These are phyloP conservation scores for Populus tremula DNA, from an alignment of 345 rosid species.

Conservation along the genomic window DNA sequence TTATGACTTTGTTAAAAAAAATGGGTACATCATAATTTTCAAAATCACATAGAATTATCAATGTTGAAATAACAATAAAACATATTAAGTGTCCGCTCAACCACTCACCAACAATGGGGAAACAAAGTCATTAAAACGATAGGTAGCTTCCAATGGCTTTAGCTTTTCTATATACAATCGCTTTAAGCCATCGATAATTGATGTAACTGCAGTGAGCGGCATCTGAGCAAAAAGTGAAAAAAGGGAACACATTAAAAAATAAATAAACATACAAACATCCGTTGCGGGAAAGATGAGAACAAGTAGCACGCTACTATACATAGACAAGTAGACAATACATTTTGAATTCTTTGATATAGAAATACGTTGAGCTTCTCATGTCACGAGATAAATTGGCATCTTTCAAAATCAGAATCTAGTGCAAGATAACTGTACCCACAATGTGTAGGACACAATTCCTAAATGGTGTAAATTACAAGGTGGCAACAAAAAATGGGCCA, in stretches of 20 bases:
- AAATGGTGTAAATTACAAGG: neutral
- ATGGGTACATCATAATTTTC: too few relatives aligned
- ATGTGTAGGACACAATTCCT: neutral
- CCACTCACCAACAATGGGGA: constrained; percentile 30
- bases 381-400: too few relatives aligned
- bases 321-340: neutral
- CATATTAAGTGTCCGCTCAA: neutral
- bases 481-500: neutral
- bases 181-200: constrained; percentile 32
- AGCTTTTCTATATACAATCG: constrained; percentile 27
- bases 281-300: neutral
- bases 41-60: neutral
- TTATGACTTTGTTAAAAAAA: too few relatives aligned
- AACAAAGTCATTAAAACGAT: constrained; percentile 30
- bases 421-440: too few relatives aligned
- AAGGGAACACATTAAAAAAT: neutral
- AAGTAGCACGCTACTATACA: neutral
- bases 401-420: too few relatives aligned
- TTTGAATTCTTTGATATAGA: neutral
- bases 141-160: constrained; percentile 30
- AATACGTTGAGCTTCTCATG: neutral
- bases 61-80: neutral
- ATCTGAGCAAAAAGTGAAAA: constrained; percentile 25
- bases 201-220: constrained; percentile 38
- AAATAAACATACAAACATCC: neutral